These are phyloP conservation scores for Macrophomina phaseolina DNA, from an alignment of 2,329 filamentous ascomycete genomes.

Conservation along the genomic window DNA sequence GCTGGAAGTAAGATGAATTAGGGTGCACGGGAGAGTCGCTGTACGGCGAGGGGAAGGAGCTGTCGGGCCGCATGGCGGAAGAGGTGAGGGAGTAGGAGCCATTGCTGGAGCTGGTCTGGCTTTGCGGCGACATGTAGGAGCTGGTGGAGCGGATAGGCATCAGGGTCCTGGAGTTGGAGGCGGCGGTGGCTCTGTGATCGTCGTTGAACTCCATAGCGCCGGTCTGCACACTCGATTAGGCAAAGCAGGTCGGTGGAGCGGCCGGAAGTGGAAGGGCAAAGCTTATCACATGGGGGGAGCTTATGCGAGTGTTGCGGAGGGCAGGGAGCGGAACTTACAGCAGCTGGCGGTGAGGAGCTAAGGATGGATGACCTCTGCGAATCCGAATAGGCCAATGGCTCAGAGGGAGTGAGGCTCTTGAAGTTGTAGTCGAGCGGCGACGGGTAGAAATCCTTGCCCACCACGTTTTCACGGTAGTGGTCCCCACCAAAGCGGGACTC, in stretches of 20 bases:
- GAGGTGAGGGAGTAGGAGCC: conserved; percentile 13
- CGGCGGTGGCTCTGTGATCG: conserved; percentile 20
- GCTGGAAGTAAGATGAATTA: conserved; percentile 13
- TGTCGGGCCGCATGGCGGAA: conserved; percentile 15
- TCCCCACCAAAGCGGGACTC: conserved; percentile 27
- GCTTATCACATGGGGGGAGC: conserved; percentile 24
- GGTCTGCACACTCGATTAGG: conserved; percentile 25
- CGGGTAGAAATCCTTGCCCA: conserved; percentile 23
- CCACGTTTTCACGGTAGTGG: conserved; percentile 27
- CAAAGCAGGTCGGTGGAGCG: conserved; percentile 21
- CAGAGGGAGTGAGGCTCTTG: conserved; percentile 6
- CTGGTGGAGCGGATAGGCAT: conserved; percentile 21
- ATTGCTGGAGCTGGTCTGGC: conserved; percentile 19
- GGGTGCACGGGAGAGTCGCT: conserved; percentile 19
- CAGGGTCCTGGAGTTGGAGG: conserved; percentile 12
- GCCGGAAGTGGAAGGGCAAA: conserved; percentile 24
- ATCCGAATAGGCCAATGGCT: conserved; percentile 9
- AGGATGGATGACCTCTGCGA: not conserved
- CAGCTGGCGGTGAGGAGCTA: conserved; percentile 12
- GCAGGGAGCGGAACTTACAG: conserved; percentile 26
- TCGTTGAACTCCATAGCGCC: conserved; percentile 24
- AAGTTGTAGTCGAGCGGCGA: conserved; percentile 16
- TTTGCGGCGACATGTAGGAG: conserved; percentile 16
- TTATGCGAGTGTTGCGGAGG: conserved; percentile 23
- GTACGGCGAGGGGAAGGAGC: conserved; percentile 19